phyloP scores from a whole-genome alignment of 2,329 filamentous ascomycete genomes.

The Plenodomus tracheiphilus region DNA sequence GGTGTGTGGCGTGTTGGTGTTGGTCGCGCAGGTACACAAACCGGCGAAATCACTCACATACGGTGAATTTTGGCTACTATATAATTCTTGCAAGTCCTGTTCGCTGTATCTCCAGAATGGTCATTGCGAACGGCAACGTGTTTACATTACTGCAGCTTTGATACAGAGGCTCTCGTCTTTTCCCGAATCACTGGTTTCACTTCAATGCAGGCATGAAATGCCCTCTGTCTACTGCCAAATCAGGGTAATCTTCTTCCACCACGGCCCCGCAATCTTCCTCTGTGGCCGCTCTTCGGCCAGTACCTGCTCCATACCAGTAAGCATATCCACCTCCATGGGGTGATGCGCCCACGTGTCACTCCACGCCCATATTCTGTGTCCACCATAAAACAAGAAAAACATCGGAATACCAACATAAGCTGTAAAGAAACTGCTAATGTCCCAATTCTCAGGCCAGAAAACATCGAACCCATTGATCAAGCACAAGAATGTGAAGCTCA shows the following conservation, averaged over 20 bases:
- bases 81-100: too few relatives aligned
- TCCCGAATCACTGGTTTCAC: too few relatives aligned
- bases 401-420: conserved; percentile 68
- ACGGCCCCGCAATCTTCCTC: conserved; percentile 19
- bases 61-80: too few relatives aligned
- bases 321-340: conserved; percentile 57
- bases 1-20: too few relatives aligned
- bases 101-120: too few relatives aligned
- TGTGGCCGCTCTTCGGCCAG: conserved; percentile 39
- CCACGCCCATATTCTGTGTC: conserved; percentile 54
- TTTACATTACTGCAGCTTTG: too few relatives aligned
- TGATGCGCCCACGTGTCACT: conserved; percentile 56
- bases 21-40: too few relatives aligned
- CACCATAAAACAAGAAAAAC: conserved; percentile 60
- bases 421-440: conserved; percentile 65
- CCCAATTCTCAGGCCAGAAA: conserved; percentile 70
- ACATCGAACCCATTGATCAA: conserved; percentile 76
- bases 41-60: too few relatives aligned
- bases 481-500: conserved; percentile 63
- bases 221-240: conserved; percentile 26
- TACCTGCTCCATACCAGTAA: conserved; percentile 46
- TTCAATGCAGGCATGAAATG: too few relatives aligned
- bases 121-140: too few relatives aligned
- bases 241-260: conserved; percentile 29
- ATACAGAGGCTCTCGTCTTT: too few relatives aligned